phyloP scores from a whole-genome alignment of 208 protist species.

The Trypanosomatidae sp. region DNA sequence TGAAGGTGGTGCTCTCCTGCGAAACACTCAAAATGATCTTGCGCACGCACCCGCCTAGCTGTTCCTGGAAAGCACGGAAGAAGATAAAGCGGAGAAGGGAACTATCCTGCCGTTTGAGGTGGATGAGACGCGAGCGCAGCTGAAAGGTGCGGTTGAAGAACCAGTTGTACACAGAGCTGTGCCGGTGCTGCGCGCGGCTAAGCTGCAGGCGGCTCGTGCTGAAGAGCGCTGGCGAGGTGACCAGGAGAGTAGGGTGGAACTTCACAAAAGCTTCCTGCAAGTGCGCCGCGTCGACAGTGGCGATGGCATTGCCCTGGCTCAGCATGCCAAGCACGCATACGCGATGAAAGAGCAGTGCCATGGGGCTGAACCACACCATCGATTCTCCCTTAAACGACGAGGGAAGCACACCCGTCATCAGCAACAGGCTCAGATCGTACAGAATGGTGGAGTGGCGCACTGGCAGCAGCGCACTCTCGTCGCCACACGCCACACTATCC shows the following conservation, averaged over 20 bases:
- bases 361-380: conserved; percentile 79
- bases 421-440: conserved; percentile 60
- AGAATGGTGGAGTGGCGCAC: conserved; percentile 71
- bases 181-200: conserved; percentile 50
- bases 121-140: conserved; percentile 76
- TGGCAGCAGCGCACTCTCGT: conserved; percentile 35
- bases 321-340: conserved; percentile 74
- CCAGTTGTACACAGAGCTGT: conserved; percentile 68
- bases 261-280: conserved; percentile 51
- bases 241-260: conserved; percentile 76
- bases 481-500: conserved; percentile 26
- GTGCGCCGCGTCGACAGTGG: conserved; percentile 37
- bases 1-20: conserved; percentile 75
- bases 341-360: conserved; percentile 71
- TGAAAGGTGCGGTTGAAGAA: conserved; percentile 67
- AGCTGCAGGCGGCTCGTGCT: conserved; percentile 65
- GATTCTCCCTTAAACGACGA: conserved; percentile 51
- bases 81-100: conserved; percentile 76
- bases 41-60: conserved; percentile 73
- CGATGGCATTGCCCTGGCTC: conserved; percentile 70
- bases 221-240: conserved; percentile 76
- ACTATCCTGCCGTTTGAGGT: conserved; percentile 72
- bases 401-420: conserved; percentile 62
- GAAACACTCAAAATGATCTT: conserved; percentile 66
- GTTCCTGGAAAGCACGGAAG: conserved; percentile 60